Evolutionary conservation across 441 rosid species (phyloP).

Genomic region (Viola pubescens): DNA sequence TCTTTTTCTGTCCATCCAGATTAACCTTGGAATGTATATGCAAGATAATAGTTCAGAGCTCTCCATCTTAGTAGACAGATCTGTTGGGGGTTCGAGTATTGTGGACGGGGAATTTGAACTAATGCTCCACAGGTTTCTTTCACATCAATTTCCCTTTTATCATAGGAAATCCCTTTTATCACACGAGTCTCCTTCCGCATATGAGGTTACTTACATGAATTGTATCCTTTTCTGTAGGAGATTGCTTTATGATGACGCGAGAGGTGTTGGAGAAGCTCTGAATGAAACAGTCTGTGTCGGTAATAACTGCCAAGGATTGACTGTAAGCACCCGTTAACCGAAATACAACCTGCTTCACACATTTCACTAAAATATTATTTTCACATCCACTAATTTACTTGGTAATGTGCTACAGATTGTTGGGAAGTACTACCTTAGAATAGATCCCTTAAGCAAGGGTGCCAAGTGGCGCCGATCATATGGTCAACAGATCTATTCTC

Average conservation of each 20-base stretch:
- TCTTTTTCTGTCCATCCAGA: constrained; percentile 35
- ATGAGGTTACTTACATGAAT: background rate
- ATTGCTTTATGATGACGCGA: constrained; percentile 65
- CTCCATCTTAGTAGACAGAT: constrained; percentile 78
- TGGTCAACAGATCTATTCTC: constrained; percentile 59
- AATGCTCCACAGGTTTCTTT: constrained; percentile 82
- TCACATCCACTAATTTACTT: constrained; percentile 1
- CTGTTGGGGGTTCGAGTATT: constrained; percentile 84
- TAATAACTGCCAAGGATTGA: constrained; percentile 64
- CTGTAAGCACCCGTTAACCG: constrained; percentile 39
- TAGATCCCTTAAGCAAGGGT: constrained; percentile 42
- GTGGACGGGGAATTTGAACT: constrained; percentile 87
- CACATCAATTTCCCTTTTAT: constrained; percentile 1
- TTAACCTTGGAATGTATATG: constrained; percentile 78
- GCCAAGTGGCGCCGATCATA: constrained; percentile 51
- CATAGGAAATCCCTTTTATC: background rate
- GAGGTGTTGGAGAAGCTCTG: constrained; percentile 88
- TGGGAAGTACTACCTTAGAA: constrained; percentile 45
- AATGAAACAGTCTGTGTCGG: constrained; percentile 78
- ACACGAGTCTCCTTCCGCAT: background rate
- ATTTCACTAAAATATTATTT: background rate
- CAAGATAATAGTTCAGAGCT: constrained; percentile 62
- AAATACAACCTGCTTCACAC: background rate
- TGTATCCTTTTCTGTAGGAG: constrained; percentile 43
- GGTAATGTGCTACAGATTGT: constrained; percentile 23